phyloP scores from a whole-genome alignment of 768 basidiomycete species.

The Xerocomus potaroensis region DNA sequence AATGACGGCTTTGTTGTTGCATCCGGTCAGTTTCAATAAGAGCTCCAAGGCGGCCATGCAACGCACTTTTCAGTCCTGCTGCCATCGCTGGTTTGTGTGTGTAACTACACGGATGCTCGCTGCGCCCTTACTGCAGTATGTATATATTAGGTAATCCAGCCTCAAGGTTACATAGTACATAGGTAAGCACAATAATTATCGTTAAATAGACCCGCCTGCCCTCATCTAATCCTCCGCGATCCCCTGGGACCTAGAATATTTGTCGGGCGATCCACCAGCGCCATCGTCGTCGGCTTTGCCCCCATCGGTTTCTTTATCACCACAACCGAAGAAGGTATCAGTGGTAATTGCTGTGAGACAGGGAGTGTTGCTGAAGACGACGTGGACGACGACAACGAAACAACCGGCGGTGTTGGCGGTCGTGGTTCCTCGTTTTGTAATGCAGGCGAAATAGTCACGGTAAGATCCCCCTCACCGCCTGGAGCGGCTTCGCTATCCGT shows the following conservation, averaged over 20 bases:
- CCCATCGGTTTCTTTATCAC: conserved; percentile 20
- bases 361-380: conserved; percentile 35
- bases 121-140: conserved; percentile 7
- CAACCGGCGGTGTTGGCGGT: conserved; percentile 17
- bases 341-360: conserved; percentile 11
- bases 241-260: conserved; percentile 32
- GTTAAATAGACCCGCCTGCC: conserved; percentile 1
- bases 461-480: conserved; percentile 17
- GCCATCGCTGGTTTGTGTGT: conserved; percentile 48
- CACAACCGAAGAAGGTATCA: conserved; percentile 1
- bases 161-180: too few relatives aligned
- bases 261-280: conserved; percentile 31
- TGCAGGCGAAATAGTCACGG: conserved; percentile 14
- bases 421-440: conserved; percentile 10
- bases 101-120: background rate
- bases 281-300: conserved; percentile 23
- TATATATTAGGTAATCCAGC: conserved; percentile 23
- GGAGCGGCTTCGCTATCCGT: conserved; percentile 25
- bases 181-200: background rate
- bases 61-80: conserved; percentile 65
- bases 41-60: background rate
- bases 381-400: conserved; percentile 36
- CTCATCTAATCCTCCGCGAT: conserved; percentile 28
- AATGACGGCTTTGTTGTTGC: conserved; percentile 69
- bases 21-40: conserved; percentile 1